Conservation (phyloP, 2,329 filamentous ascomycete genomes). For the Colletotrichum sp. region DNA sequence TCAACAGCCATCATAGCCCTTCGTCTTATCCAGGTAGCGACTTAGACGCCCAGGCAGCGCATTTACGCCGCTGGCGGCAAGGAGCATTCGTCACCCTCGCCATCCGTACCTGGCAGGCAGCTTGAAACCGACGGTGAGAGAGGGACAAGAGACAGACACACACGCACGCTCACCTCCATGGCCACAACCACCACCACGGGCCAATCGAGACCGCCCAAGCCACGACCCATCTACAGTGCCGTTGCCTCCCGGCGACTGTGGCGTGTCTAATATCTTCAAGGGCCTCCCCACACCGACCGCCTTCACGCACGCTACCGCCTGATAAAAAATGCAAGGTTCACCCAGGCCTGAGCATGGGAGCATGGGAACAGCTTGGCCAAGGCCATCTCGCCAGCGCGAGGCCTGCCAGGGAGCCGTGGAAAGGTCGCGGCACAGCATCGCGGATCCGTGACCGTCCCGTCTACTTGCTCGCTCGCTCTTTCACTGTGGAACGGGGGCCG, state of each 20-base stretch:
- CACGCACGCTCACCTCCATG: not conserved
- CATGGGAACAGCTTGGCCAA: constrained; percentile 16
- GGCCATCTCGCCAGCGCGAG: not conserved
- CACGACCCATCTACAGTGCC: not conserved
- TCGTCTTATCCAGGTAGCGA: not conserved
- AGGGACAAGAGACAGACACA: not conserved
- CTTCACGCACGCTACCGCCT: constrained; percentile 15
- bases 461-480: not conserved
- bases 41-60: constrained; percentile 5
- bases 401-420: not conserved
- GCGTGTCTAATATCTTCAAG: constrained; percentile 10
- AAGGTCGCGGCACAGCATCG: constrained; percentile 14
- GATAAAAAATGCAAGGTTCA: constrained; percentile 18
- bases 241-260: not conserved
- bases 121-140: constrained; percentile 14
- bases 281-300: constrained; percentile 16
- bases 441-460: not conserved
- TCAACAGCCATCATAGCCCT: not conserved
- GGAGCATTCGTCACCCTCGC: constrained; percentile 7
- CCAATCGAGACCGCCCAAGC: constrained; percentile 6
- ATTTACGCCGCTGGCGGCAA: not conserved
- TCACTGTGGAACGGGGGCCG: constrained; percentile 12
- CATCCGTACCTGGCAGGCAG: constrained; percentile 3
- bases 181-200: not conserved
- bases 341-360: constrained; percentile 15